phyloP scores from a whole-genome alignment of 352 stramenopile species.

The Thalassiosira livingstoniorum region DNA sequence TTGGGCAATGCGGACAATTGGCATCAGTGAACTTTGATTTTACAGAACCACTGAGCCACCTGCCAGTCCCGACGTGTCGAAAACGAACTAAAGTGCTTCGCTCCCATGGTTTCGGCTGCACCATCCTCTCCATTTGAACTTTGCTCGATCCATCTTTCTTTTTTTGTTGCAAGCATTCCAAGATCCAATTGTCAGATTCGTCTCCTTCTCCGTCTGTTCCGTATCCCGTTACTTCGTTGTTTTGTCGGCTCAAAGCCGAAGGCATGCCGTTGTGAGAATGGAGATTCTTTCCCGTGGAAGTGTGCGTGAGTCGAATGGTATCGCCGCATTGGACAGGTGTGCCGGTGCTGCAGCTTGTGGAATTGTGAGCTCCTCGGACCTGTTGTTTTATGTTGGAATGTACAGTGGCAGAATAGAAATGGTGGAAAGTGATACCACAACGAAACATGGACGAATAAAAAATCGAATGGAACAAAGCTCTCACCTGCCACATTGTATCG shows the following conservation, averaged over 20 bases:
- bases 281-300: conserved; percentile 82
- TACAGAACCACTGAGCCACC: conserved; percentile 60
- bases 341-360: conserved; percentile 55
- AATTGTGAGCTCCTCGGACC: conserved; percentile 60
- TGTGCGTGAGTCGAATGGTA: conserved; percentile 82
- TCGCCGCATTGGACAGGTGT: conserved; percentile 73
- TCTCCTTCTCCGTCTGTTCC: conserved; percentile 82
- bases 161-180: conserved; percentile 49
- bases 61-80: conserved; percentile 68
- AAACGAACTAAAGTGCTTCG: conserved; percentile 63
- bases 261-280: conserved; percentile 80
- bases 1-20: conserved; percentile 79
- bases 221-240: conserved; percentile 84
- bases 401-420: too few relatives aligned
- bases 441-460: conserved; percentile 1
- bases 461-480: conserved; percentile 41
- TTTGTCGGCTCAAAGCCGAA: conserved; percentile 68
- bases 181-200: conserved; percentile 79
- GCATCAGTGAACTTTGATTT: conserved; percentile 70
- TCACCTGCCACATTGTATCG: conserved; percentile 35
- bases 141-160: background rate
- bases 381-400: too few relatives aligned
- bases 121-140: background rate
- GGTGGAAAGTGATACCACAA: background rate
- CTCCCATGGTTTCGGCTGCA: conserved; percentile 64